These are phyloP conservation scores for Cystoisospora suis DNA, from an alignment of 169 alveolate genomes.

Conservation along the genomic window DNA sequence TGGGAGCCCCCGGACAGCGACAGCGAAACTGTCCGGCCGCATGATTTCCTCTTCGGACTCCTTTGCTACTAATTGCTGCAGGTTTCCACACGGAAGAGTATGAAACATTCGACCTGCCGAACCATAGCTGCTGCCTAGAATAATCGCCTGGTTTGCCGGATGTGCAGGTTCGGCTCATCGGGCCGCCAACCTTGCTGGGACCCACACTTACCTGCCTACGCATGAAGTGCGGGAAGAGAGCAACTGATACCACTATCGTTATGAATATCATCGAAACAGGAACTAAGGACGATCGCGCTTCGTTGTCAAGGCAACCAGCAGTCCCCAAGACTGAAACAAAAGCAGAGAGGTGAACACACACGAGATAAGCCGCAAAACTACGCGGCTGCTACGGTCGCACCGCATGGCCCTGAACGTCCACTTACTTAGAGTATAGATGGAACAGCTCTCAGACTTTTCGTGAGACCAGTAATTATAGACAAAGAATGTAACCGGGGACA, in stretches of 20 bases:
- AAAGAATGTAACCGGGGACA: constrained; percentile 30
- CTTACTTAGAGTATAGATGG: constrained; percentile 48
- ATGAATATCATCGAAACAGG: constrained; percentile 45
- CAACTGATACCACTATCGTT: constrained; percentile 38
- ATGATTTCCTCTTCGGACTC: constrained; percentile 54
- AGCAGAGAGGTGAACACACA: neutral
- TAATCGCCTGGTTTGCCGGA: neutral
- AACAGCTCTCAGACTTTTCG: constrained; percentile 37
- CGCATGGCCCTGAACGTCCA: neutral
- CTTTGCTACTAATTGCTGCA: constrained; percentile 29
- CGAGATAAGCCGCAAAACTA: neutral
- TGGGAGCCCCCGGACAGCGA: constrained; percentile 47
- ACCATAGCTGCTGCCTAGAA: no score
- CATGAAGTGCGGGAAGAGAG: constrained; percentile 42
- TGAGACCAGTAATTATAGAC: constrained; percentile 54
- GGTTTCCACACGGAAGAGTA: neutral
- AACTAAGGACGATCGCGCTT: constrained; percentile 46
- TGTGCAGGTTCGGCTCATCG: neutral
- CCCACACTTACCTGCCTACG: constrained; percentile 49
- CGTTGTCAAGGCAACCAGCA: constrained; percentile 55
- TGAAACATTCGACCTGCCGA: neutral
- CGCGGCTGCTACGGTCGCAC: neutral
- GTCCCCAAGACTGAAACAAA: constrained; percentile 40
- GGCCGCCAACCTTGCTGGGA: neutral
- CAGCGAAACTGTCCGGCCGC: constrained; percentile 60